Base-by-base conservation (phyloP, 441 rosid species). In the Brassica hybrid region DNA sequence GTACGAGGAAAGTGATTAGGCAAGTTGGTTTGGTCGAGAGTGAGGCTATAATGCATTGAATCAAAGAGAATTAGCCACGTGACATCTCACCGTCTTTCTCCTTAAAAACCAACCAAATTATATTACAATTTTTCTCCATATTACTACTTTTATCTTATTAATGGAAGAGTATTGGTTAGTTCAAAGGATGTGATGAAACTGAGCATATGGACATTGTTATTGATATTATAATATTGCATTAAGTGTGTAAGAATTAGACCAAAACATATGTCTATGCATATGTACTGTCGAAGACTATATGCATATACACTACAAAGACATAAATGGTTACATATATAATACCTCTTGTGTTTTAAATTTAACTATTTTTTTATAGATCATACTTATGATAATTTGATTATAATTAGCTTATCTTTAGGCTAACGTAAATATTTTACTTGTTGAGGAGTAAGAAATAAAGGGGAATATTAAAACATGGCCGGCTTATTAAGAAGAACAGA, bases 11-110 rank as follows among this genome's bases (percentile, higher is more conserved):
- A 72, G 59, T 66, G 67, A 58, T 65, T 45, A 72, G 76, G 72
- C 80, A 65, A 76, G 50, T 76, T 27, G 36, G 71, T 69, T 32
- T 61, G 79, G 74, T 76, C 57, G 73, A 60, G 56, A 48, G 56
- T 48, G 56, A 58, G 67, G 56, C 56, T 62, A 52, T 23, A 43
- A 71, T 77, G 64, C 81, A 77, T 32, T 77, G 81, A 58, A 77
- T 58, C 76, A 48, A 71, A 72, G n/a, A 1, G 16, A 45, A 57
- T 45, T 13, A 58, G 62, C 81, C 81, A 78, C 68, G 73, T 78
- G 77, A 13, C 58, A 18, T 68, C 54, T 60, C 73, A 18, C 63
- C 63, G 74, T 41, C 60, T 77, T 64, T 65, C 27, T 57, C 61
- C 19, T 57, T 64, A 14, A 19, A 38, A 27, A 17, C 43, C 60